Percentiles rank a stretch among this genome's conserved stretches.
phyloP scores from a whole-genome alignment of 2,329 filamentous ascomycete species.

The Penicillium sp. region DNA sequence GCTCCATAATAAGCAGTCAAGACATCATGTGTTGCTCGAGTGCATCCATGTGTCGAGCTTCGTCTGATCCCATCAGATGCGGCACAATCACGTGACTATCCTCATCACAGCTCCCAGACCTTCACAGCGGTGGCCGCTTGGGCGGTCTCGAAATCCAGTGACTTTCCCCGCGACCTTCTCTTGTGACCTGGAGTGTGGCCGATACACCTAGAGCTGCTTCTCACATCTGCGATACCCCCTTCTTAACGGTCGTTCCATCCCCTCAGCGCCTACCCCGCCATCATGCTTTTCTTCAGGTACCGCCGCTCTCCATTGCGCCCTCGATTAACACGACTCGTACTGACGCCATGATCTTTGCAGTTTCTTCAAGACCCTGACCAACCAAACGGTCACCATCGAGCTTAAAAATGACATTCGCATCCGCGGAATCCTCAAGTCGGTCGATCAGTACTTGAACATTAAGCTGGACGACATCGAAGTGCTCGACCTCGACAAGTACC shows the following conservation, averaged over 20 bases:
- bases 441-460: slow-evolving; percentile 99
- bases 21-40: neutral
- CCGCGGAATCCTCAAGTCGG: slow-evolving; percentile 90
- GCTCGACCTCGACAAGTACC: slow-evolving; percentile 90
- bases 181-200: neutral
- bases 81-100: slow-evolving; percentile 4
- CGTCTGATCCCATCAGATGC: neutral
- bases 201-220: neutral
- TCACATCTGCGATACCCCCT: neutral
- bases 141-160: neutral
- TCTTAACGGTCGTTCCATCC: slow-evolving; percentile 1
- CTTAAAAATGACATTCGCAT: slow-evolving; percentile 99
- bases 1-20: no score
- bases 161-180: neutral
- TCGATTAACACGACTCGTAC: neutral
- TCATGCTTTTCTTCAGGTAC: slow-evolving; percentile 58
- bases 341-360: slow-evolving; percentile 45
- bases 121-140: neutral
- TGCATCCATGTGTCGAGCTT: neutral
- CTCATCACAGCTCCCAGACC: neutral
- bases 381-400: slow-evolving; percentile 95
- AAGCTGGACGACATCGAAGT: slow-evolving; percentile 96
- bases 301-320: slow-evolving; percentile 4
- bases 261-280: slow-evolving; percentile 20
- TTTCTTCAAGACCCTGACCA: slow-evolving; percentile 99